Evolutionary conservation across 257 asterid species (phyloP).

Genomic region (Forsythia viridissima): DNA sequence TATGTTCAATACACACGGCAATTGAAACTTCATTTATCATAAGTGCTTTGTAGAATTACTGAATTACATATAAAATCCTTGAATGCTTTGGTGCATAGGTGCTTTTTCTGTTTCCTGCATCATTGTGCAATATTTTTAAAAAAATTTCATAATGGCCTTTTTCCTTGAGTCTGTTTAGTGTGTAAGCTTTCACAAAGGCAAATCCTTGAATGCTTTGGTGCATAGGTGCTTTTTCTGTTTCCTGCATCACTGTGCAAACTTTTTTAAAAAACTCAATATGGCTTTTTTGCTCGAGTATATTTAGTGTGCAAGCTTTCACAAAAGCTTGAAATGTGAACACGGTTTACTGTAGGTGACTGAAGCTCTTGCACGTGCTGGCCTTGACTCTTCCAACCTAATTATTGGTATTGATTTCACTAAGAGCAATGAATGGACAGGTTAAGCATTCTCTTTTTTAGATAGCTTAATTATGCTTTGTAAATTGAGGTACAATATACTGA

Average conservation of each 20-base stretch:
- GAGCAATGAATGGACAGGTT: constrained; percentile 99
- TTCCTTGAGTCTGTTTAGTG: neutral
- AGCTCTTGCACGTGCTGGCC: constrained; percentile 89
- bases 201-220: neutral
- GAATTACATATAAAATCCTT: neutral
- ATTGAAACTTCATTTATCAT: neutral
- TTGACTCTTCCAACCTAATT: constrained; percentile 92
- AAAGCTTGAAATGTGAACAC: constrained; percentile 8
- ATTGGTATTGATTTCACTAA: constrained; percentile 93
- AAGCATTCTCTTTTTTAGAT: neutral
- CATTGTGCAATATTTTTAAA: neutral
- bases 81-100: neutral
- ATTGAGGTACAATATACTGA: constrained; percentile 27
- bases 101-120: neutral
- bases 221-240: neutral
- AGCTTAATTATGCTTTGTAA: neutral
- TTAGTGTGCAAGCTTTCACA: neutral
- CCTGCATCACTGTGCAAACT: neutral
- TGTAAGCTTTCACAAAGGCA: neutral
- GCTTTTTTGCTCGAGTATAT: constrained; percentile 1
- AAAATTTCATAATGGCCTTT: neutral
- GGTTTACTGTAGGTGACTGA: constrained; percentile 66
- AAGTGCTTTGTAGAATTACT: neutral
- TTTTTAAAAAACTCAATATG: neutral
- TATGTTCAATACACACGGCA: neutral